phyloP scores from a whole-genome alignment of 306 rosid species.

The Vigna mungo region DNA sequence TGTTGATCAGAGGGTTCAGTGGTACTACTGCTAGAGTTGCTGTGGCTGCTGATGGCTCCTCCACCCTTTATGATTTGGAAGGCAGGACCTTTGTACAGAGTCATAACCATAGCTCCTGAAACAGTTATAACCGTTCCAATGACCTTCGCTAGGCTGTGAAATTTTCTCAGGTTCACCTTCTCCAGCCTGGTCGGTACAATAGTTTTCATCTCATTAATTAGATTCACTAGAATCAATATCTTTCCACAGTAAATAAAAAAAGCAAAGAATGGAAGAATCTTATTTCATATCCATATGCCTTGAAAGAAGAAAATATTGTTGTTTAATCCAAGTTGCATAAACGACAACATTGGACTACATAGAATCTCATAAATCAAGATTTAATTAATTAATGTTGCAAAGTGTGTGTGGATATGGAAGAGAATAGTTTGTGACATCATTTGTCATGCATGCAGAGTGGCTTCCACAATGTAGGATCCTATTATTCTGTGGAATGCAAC shows the following conservation, averaged over 20 bases:
- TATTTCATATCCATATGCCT: slow-evolving; percentile 31
- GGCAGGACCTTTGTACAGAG: slow-evolving; percentile 93
- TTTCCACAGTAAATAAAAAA: background rate
- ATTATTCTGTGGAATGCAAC: slow-evolving; percentile 21
- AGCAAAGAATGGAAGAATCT: slow-evolving; percentile 37
- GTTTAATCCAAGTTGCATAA: slow-evolving; percentile 35
- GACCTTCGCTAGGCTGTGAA: slow-evolving; percentile 83
- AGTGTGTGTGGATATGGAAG: slow-evolving; percentile 22
- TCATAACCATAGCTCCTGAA: slow-evolving; percentile 96
- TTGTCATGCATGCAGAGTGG: slow-evolving; percentile 24
- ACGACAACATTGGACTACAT: slow-evolving; percentile 20
- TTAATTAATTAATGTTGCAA: slow-evolving; percentile 12
- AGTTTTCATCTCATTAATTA: background rate
- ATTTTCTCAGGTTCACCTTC: slow-evolving; percentile 67
- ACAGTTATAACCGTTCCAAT: slow-evolving; percentile 81
- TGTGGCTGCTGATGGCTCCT: slow-evolving; percentile 44
- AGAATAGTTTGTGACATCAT: slow-evolving; percentile 27
- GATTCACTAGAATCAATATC: slow-evolving; percentile 24
- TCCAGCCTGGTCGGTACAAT: slow-evolving; percentile 66
- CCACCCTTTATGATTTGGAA: slow-evolving; percentile 59
- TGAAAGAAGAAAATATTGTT: background rate
- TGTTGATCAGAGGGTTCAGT: slow-evolving; percentile 60
- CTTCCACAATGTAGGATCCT: slow-evolving; percentile 26
- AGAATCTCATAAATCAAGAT: slow-evolving; percentile 12
- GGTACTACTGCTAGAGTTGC: slow-evolving; percentile 2